Base-by-base conservation (phyloP, 2,329 filamentous ascomycete genomes). In the Colletotrichum navitas region DNA sequence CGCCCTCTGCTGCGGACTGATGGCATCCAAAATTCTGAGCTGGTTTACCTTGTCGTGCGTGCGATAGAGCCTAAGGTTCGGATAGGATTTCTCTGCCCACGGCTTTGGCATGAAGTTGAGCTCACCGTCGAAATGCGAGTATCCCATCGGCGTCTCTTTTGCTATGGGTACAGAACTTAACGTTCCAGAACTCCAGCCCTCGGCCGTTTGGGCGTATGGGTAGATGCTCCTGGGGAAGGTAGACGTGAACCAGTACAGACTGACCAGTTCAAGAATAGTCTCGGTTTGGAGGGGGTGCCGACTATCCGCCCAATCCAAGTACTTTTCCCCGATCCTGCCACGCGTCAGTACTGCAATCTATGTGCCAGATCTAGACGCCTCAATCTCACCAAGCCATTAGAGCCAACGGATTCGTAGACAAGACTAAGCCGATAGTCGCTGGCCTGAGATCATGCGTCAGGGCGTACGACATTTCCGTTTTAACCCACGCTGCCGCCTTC, bases 171-270 rank as follows among this genome's bases (percentile, higher is more conserved):
- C 61, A n/a, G 21, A 26, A 3, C 8, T 21, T 29, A 29, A 12
- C 39, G 26, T 54, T 32, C 63, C 74, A 2, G 29, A 6, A 5
- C n/a, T 26, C 0, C 59, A 16, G 8, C 16, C 11, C 10, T 55
- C 14, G 0, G 54, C 59, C 18, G 64, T 6, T 1, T 24, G 4
- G 5, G 85, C 81, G 69, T 89, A 89, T 1, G 84, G 81, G 76
- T 85, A 90, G 39, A 88, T 83, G 18, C 79, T 83, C 12, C 81
- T 81, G 0, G 85, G 82, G 52, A 83, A 83, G 8, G 81, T 85
- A 26, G 83, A 83, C 0, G 86, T 88, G 68, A 89, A 80, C 87
- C 88, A 90, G 75, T 88, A 90, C 5, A 90, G 75, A 1, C 83
- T 84, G 18, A 87, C 82, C 26, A 81, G 78, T n/a, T 83, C 81